Percentiles rank a stretch among this genome's conserved stretches.
phyloP scores from a whole-genome alignment of 345 rosid genomes.

The Clarkia xantiana region DNA sequence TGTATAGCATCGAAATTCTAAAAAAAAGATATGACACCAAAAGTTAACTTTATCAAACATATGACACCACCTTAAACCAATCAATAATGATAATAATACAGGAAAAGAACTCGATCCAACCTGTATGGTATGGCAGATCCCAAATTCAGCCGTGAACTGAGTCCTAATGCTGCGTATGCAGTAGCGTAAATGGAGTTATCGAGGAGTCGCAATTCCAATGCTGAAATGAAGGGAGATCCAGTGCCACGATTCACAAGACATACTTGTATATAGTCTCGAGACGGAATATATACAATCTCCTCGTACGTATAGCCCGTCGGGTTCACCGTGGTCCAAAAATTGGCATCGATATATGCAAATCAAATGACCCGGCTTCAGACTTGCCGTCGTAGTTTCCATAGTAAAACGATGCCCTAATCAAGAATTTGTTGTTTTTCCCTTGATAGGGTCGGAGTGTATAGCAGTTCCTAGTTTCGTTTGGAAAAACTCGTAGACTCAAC shows the following conservation, averaged over 20 bases:
- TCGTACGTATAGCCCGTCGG: background rate
- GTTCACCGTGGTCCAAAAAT: conserved; percentile 6
- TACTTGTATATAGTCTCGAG: conserved; percentile 6
- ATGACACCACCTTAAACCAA: too few relatives aligned
- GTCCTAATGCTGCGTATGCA: too few relatives aligned
- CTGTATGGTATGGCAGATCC: background rate
- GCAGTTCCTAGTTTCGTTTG: conserved; percentile 29
- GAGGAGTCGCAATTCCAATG: background rate
- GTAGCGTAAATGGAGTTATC: too few relatives aligned
- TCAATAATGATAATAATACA: too few relatives aligned
- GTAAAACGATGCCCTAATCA: conserved; percentile 20
- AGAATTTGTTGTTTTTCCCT: conserved; percentile 14
- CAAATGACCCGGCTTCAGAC: conserved; percentile 15
- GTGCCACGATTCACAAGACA: conserved; percentile 6
- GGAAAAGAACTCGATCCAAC: too few relatives aligned
- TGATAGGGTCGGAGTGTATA: conserved; percentile 19
- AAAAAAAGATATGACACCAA: too few relatives aligned
- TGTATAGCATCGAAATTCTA: too few relatives aligned
- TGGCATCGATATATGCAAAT: conserved; percentile 13
- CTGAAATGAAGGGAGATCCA: conserved; percentile 6
- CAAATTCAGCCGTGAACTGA: too few relatives aligned
- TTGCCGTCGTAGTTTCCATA: conserved; percentile 31
- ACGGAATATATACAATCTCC: conserved; percentile 2
- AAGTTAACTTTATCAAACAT: too few relatives aligned
- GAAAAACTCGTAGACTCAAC: conserved; percentile 21